A percentile compares a stretch with the other conserved stretches of the same genome.
Evolutionary conservation across 148 eudicot species (phyloP).

Genomic region (Fagopyrum tataricum): DNA sequence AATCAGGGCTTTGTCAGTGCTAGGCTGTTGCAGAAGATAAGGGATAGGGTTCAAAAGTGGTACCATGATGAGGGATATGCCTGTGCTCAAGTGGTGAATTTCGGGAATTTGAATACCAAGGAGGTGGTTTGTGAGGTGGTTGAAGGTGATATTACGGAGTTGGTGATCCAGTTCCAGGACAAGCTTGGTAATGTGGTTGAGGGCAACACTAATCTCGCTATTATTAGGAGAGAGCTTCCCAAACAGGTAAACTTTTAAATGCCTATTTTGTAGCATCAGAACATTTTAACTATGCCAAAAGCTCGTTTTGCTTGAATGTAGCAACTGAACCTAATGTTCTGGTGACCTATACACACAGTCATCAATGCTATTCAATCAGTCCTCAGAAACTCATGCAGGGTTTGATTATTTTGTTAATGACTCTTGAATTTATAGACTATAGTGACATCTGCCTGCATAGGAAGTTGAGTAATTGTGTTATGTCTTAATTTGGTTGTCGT

Average conservation of each 20-base stretch:
- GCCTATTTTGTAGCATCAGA: not conserved
- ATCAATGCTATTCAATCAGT: no score
- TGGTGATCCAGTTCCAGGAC: constrained; percentile 91
- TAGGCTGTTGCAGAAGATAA: constrained; percentile 66
- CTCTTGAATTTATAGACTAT: not conserved
- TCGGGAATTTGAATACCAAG: constrained; percentile 85
- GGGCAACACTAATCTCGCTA: constrained; percentile 62
- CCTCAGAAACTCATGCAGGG: no score
- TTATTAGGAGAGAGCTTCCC: constrained; percentile 75
- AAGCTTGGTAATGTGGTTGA: constrained; percentile 95
- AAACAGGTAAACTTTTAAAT: constrained; percentile 35
- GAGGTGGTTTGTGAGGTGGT: constrained; percentile 94
- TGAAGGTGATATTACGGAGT: constrained; percentile 90
- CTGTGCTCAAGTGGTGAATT: constrained; percentile 87
- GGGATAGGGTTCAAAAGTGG: constrained; percentile 91
- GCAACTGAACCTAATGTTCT: not conserved
- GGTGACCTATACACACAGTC: not conserved
- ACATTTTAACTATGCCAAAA: not conserved
- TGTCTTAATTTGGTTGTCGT: not conserved
- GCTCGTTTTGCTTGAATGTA: not conserved
- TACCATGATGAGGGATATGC: constrained; percentile 91
- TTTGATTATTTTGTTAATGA: no score
- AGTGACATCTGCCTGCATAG: not conserved
- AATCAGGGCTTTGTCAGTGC: constrained; percentile 67
- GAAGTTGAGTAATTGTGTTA: not conserved